These are phyloP conservation scores for Aphanomyces euteiches DNA, from an alignment of 352 stramenopile genomes.

Conservation along the genomic window DNA sequence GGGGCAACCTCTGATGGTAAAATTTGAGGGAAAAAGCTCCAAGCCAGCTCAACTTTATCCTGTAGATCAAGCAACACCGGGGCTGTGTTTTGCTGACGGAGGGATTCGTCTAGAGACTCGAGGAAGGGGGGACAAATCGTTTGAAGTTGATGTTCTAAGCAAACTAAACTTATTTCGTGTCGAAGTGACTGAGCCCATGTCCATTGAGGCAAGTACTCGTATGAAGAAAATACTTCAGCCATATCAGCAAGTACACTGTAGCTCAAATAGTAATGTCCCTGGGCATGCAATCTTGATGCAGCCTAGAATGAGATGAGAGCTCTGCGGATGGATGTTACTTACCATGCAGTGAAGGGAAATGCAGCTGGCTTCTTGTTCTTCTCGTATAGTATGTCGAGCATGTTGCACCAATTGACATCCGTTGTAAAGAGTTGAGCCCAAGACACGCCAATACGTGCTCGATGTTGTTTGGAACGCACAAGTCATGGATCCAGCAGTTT, in stretches of 20 bases:
- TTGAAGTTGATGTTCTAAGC: slow-evolving; percentile 9
- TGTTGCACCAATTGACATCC: slow-evolving; percentile 47
- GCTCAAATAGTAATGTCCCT: slow-evolving; percentile 4
- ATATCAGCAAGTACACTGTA: neutral
- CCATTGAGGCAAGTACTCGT: neutral
- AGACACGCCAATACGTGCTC: slow-evolving; percentile 62
- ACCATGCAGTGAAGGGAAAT: slow-evolving; percentile 10
- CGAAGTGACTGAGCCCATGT: neutral
- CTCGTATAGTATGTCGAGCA: neutral
- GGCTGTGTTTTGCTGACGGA: neutral
- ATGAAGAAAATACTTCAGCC: neutral
- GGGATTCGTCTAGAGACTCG: neutral
- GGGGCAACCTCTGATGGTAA: neutral
- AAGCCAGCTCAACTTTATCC: neutral
- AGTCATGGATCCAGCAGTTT: slow-evolving; percentile 48
- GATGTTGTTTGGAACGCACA: slow-evolving; percentile 48
- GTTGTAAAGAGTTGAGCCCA: slow-evolving; percentile 64
- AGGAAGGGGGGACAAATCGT: neutral
- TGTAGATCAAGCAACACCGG: neutral
- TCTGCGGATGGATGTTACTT: neutral
- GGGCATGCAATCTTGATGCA: slow-evolving; percentile 10
- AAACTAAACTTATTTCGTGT: neutral
- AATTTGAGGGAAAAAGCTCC: neutral
- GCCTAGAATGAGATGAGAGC: slow-evolving; percentile 5
- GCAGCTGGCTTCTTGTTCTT: neutral